Percentiles rank a stretch among this genome's conserved stretches.
Conservation (phyloP, 257 asterid genomes). For the Paulownia fortunei region DNA sequence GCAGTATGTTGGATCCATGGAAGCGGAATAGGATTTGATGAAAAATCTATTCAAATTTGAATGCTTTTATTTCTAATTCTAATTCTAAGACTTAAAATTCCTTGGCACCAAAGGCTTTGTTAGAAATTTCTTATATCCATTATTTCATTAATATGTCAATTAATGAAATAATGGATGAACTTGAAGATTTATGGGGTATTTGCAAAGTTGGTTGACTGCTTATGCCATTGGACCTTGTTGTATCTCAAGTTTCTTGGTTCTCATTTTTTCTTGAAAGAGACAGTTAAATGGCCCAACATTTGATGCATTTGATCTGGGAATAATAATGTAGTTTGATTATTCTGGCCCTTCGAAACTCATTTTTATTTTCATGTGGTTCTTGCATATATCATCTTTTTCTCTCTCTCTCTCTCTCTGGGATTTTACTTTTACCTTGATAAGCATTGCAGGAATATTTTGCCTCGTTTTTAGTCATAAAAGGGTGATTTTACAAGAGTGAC, state of each 20-base stretch:
- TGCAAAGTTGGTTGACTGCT: conserved; percentile 13
- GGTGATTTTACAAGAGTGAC: conserved; percentile 4
- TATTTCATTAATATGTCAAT: neutral
- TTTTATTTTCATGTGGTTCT: neutral
- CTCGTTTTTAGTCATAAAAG: neutral
- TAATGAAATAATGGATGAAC: neutral
- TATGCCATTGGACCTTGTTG: conserved; percentile 10
- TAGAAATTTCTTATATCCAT: neutral
- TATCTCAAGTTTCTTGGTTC: neutral
- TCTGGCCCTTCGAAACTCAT: neutral
- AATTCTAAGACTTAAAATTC: neutral
- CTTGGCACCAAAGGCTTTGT: neutral
- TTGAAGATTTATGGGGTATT: neutral
- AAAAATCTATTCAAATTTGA: neutral
- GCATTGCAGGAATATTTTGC: neutral
- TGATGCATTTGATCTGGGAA: conserved; percentile 19
- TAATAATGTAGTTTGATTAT: neutral
- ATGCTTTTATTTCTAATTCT: neutral
- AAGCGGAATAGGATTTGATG: neutral
- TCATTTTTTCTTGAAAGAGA: conserved; percentile 1
- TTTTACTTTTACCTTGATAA: neutral
- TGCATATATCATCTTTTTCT: neutral
- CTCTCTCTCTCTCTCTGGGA: too few species aligned
- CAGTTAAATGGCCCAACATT: neutral
- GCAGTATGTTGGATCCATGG: neutral